These are phyloP conservation scores for Cotoneaster glaucophyllus DNA, from an alignment of 306 rosid species.

Conservation along the genomic window DNA sequence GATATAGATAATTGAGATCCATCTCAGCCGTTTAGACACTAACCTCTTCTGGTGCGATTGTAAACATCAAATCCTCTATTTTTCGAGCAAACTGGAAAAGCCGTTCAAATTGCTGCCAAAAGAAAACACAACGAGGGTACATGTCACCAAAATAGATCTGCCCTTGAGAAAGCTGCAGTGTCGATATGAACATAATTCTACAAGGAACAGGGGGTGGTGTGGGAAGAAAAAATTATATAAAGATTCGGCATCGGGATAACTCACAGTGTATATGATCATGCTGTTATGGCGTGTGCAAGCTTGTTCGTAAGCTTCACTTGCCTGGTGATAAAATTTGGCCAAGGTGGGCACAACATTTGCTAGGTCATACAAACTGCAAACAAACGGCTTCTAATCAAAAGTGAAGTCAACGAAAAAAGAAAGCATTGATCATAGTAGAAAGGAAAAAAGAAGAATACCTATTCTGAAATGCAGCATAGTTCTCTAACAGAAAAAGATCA, in stretches of 20 bases:
- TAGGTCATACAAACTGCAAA: conserved; percentile 82
- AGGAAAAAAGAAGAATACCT: conserved; percentile 45
- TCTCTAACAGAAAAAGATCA: conserved; percentile 85
- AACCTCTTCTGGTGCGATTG: conserved; percentile 87
- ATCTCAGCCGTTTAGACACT: conserved; percentile 14
- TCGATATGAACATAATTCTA: not conserved
- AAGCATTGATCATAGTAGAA: not conserved
- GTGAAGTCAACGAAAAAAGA: conserved; percentile 8
- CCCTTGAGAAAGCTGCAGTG: not conserved
- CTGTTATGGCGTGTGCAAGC: conserved; percentile 92
- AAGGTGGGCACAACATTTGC: conserved; percentile 96
- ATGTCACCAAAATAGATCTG: not conserved
- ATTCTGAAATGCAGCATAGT: conserved; percentile 96
- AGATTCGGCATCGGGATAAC: conserved; percentile 18
- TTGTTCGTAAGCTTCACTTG: conserved; percentile 95
- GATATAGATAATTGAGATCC: not conserved
- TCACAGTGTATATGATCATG: conserved; percentile 78
- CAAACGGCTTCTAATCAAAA: conserved; percentile 15
- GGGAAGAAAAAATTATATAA: not conserved
- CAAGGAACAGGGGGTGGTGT: not conserved
- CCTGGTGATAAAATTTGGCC: conserved; percentile 97
- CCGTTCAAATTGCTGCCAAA: conserved; percentile 87
- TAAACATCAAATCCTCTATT: conserved; percentile 82
- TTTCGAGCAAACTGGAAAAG: conserved; percentile 88
- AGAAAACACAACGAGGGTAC: conserved; percentile 2